Conservation (phyloP, 345 rosid genomes). For the Gynandropsis gynandra region DNA sequence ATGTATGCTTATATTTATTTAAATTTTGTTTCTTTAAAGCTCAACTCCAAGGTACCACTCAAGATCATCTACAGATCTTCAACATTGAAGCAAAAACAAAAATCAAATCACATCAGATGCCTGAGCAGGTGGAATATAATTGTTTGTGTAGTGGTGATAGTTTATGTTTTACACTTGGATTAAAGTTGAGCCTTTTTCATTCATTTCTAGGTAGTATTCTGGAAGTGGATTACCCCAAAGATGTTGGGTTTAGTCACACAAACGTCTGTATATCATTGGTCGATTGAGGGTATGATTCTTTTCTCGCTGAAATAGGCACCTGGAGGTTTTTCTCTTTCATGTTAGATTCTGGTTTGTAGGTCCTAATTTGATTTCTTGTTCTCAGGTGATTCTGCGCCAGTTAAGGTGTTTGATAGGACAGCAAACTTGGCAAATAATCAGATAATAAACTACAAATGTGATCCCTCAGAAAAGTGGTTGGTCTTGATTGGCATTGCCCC, state of each 20-base stretch:
- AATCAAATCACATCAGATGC: constrained; percentile 94
- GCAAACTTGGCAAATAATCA: constrained; percentile 90
- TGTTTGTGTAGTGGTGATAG: constrained; percentile 5
- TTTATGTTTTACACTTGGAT: constrained; percentile 6
- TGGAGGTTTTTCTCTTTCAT: constrained; percentile 2
- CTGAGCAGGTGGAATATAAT: constrained; percentile 68
- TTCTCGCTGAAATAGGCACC: constrained; percentile 1
- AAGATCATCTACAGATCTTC: constrained; percentile 97
- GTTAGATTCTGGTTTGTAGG: constrained; percentile 1
- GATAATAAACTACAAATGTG: constrained; percentile 92
- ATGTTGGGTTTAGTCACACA: constrained; percentile 95
- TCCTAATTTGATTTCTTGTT: constrained; percentile 11
- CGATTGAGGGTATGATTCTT: constrained; percentile 68
- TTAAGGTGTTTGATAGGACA: constrained; percentile 93
- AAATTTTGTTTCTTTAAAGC: constrained; percentile 41
- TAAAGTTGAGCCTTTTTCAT: neutral
- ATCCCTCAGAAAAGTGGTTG: constrained; percentile 93
- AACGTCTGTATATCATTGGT: constrained; percentile 90
- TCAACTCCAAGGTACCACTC: constrained; percentile 90
- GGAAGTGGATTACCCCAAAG: constrained; percentile 96
- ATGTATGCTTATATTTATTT: no score
- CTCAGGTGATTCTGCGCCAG: constrained; percentile 94
- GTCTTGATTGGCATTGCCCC: constrained; percentile 97
- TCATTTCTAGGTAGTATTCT: constrained; percentile 66
- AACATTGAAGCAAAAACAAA: constrained; percentile 95